These are phyloP conservation scores for Citeromyces nyonsensis DNA, from an alignment of 805 yeast species.

Conservation along the genomic window DNA sequence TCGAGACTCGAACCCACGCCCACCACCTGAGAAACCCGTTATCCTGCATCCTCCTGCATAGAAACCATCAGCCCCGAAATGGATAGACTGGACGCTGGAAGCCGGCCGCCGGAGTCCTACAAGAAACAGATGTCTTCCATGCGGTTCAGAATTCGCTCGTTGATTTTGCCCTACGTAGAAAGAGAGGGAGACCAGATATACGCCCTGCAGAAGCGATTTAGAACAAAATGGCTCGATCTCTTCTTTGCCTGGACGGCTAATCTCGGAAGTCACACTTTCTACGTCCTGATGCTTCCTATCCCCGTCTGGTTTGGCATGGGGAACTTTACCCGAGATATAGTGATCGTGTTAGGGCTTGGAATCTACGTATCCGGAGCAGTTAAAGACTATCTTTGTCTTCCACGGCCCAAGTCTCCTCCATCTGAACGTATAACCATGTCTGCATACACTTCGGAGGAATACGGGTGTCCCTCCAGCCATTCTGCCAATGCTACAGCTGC, in stretches of 20 bases:
- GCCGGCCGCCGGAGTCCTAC: constrained; percentile 53
- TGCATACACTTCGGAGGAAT: constrained; percentile 82
- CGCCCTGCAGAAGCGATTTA: constrained; percentile 31
- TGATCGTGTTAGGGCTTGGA: constrained; percentile 49
- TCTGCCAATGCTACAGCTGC: constrained; percentile 90
- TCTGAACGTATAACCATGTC: constrained; percentile 79
- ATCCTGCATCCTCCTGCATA: constrained; percentile 1
- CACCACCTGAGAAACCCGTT: not conserved
- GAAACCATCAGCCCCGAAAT: not conserved
- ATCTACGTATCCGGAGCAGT: constrained; percentile 57
- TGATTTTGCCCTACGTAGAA: constrained; percentile 39
- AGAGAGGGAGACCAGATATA: constrained; percentile 50
- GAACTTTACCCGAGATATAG: constrained; percentile 40
- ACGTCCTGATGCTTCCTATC: constrained; percentile 75
- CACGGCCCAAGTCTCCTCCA: constrained; percentile 90
- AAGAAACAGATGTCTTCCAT: constrained; percentile 34
- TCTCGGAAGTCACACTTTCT: constrained; percentile 87
- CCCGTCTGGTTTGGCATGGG: constrained; percentile 71
- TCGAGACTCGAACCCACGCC: not conserved
- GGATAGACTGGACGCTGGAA: constrained; percentile 50
- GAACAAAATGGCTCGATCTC: constrained; percentile 40
- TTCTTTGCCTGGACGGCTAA: constrained; percentile 84
- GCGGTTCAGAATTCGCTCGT: constrained; percentile 37
- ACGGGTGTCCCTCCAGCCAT: constrained; percentile 91
- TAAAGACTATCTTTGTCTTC: constrained; percentile 80